Percentiles rank a stretch among this genome's conserved stretches.
phyloP scores from a whole-genome alignment of 1,284 basidiomycete genomes.

The Quambalaria eucalypti region DNA sequence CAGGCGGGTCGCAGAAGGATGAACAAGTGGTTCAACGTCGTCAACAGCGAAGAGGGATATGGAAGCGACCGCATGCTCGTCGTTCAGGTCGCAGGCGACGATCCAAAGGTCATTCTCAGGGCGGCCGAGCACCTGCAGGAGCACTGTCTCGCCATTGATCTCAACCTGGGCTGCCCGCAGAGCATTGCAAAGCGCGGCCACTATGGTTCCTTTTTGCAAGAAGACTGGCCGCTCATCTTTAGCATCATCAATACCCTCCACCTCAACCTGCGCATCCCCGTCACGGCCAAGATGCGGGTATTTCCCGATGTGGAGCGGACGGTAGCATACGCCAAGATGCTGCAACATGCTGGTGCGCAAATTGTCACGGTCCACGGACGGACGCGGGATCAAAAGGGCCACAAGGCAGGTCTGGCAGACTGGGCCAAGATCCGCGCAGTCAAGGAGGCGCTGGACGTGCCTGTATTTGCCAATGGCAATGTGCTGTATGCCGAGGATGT shows the following conservation, averaged over 20 bases:
- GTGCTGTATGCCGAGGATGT: constrained; percentile 77
- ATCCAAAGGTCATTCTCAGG: constrained; percentile 60
- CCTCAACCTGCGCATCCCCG: constrained; percentile 70
- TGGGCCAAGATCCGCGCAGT: constrained; percentile 73
- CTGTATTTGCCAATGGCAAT: constrained; percentile 97
- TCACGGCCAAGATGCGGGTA: constrained; percentile 91
- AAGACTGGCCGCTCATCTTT: constrained; percentile 72
- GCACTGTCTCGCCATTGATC: constrained; percentile 70
- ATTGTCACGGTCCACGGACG: constrained; percentile 90
- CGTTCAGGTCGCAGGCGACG: constrained; percentile 73
- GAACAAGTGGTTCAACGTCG: background rate
- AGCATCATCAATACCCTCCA: constrained; percentile 51
- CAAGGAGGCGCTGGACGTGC: constrained; percentile 75
- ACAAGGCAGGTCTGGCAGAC: constrained; percentile 65
- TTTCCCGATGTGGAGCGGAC: constrained; percentile 79
- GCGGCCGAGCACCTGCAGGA: constrained; percentile 34
- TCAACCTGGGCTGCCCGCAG: constrained; percentile 86
- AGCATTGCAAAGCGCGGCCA: constrained; percentile 79
- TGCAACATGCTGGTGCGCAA: constrained; percentile 88
- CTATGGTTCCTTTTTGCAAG: constrained; percentile 85
- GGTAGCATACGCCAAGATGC: constrained; percentile 84
- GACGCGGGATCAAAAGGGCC: constrained; percentile 81
- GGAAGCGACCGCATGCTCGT: background rate
- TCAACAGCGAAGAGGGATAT: background rate
- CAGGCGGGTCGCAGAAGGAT: constrained; percentile 4